Base-by-base conservation (phyloP, 2,329 filamentous ascomycete genomes). In the Xylariales sp. region DNA sequence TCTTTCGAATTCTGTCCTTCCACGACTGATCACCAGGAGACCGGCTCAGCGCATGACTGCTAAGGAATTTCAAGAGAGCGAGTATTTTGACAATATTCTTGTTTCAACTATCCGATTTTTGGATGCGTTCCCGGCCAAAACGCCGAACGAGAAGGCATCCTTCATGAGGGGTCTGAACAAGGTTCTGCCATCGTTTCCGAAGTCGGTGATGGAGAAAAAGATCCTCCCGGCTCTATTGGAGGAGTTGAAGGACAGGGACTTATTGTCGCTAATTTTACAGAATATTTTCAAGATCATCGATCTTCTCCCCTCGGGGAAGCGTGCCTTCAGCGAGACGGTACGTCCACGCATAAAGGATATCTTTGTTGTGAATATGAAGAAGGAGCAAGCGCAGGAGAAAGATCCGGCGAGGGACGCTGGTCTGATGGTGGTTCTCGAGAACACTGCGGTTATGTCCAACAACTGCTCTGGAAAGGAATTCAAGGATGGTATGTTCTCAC, bases 71-170 rank as follows among this genome's bases (percentile, higher is more conserved):
- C 93, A 98, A 56, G 81, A 96, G 60, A 94, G 89, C 54, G 83
- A 88, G 48, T 98, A 94, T 58, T 98, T 98, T 57, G 89, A 98
- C 63, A 98, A 97, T 54, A 87, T 97, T 31, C 72, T 98, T 5
- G 88, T 98, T 16, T 95, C 90, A 0, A 96, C 93, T 0, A 95
- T 98, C 45, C 86, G 93, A 11, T 98, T 98, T 55, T 69, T 98
- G 18, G 93, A 98, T 52, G 78, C 83, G 0, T 79, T 98, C 42
- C 91, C 93, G 0, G 87, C 88, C 23, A 98, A 98, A 66, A 95
- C 89, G 2, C 76, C 87, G 0, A 86, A 80, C 45, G 93, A 98
- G 56, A 98, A 98, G 59, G 76, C 84, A 6, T 83, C 89, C 41
- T 98, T 98, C 58, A 78, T 98, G 75, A 81, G 88, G 38, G 93